Base-by-base conservation (phyloP, 805 yeast genomes). In the Citeromyces matritensis region DNA sequence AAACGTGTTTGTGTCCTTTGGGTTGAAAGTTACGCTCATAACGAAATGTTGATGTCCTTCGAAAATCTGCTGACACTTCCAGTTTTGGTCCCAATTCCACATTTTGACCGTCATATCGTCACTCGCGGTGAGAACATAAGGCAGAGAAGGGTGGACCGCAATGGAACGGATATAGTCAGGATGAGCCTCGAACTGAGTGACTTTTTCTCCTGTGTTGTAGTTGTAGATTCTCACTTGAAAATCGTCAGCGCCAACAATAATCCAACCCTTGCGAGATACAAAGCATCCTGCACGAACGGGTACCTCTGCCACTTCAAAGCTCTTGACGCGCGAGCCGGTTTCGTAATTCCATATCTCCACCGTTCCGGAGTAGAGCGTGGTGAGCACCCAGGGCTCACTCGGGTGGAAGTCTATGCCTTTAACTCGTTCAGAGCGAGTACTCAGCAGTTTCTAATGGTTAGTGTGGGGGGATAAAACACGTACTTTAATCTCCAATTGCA, bases 351-450 rank as follows among this genome's bases (percentile, higher is more conserved):
- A 84, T 49, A 88, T 83, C 57, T 86, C 96, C 34, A 84, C 73
- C 52, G 69, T 70, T 42, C 95, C 98, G 31, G 86, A 80, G 57
- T 82, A 85, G 36, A 83, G 63, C n/a, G 95, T 84, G 33, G 88
- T 77, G 47, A 85, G 63, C 32, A 85, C 74, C 97, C 97, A 88
- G 33, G 98, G 97, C 55, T 91, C 98, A 13, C 86, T 65, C 15
- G 98, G 98, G 54, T 91, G 99, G 65, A 91, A 81, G 57, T 91
- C 99, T 49, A 91, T 79, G 31, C 95, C 96, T 57, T 91, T 91
- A 51, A 91, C 96, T 54, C 99, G 77, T 54, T 86, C 96, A 26
- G 96, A 78, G 47, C 95, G 82, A 39, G 91, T 12, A 15, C n/a
- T n/a, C n/a, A n/a, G n/a, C n/a, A n/a, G n/a, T n/a, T n/a, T n/a